phyloP scores from a whole-genome alignment of 148 eudicot species.

The Pharnaceum exiguum region DNA sequence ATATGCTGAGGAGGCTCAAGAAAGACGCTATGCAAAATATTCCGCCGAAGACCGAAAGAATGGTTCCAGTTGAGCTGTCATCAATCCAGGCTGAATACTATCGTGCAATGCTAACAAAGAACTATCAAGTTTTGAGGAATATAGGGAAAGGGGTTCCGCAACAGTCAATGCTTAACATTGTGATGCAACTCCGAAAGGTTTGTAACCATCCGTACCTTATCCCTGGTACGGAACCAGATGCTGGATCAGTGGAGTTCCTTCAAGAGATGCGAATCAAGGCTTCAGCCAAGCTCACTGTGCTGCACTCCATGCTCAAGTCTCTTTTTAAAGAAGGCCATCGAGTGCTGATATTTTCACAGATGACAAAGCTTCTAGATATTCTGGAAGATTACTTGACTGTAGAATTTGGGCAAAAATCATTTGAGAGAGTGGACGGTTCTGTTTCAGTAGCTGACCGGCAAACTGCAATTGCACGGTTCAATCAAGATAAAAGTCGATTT shows the following conservation, averaged over 20 bases:
- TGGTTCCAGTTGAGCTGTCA: constrained; percentile 97
- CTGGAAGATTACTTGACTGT: constrained; percentile 87
- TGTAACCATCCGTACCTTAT: constrained; percentile 99
- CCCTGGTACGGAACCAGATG: constrained; percentile 96
- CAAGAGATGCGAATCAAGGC: constrained; percentile 99
- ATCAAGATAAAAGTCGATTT: constrained; percentile 92
- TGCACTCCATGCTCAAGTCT: constrained; percentile 90
- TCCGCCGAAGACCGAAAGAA: constrained; percentile 93
- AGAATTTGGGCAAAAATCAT: constrained; percentile 89
- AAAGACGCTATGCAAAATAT: constrained; percentile 97
- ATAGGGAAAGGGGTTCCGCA: constrained; percentile 88
- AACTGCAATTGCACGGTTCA: constrained; percentile 89
- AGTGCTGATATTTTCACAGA: constrained; percentile 93
- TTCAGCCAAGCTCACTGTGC: constrained; percentile 87
- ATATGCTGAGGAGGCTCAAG: constrained; percentile 96
- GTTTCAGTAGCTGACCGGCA: constrained; percentile 93
- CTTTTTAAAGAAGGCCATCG: constrained; percentile 85
- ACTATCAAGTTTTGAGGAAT: constrained; percentile 88
- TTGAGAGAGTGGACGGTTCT: constrained; percentile 98
- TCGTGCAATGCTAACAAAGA: constrained; percentile 96
- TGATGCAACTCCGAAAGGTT: constrained; percentile 94
- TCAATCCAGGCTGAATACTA: constrained; percentile 96
- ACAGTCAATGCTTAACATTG: constrained; percentile 96
- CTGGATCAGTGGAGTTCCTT: constrained; percentile 89
- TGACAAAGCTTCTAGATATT: constrained; percentile 96